phyloP scores from a whole-genome alignment of 192 early-diverging fungal species.

The Coemansia sp. region DNA sequence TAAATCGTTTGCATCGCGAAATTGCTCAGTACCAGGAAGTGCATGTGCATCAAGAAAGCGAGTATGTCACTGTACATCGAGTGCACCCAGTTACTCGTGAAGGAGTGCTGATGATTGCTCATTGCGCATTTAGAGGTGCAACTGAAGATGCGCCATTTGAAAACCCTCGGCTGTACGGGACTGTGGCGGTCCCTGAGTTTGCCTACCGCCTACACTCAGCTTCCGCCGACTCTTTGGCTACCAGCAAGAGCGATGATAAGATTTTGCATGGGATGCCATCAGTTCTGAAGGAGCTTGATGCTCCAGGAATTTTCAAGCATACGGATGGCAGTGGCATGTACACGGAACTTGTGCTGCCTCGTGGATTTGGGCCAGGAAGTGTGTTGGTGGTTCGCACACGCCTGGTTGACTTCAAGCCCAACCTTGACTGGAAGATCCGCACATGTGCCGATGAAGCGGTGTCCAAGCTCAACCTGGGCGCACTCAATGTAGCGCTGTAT shows the following conservation, averaged over 20 bases:
- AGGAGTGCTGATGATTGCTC: conserved; percentile 88
- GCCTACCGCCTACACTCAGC: conserved; percentile 58
- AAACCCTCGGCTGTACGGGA: conserved; percentile 62
- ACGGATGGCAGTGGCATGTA: conserved; percentile 58
- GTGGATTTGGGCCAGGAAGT: conserved; percentile 81
- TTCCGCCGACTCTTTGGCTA: conserved; percentile 27
- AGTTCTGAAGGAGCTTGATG: conserved; percentile 52
- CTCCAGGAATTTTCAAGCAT: conserved; percentile 49
- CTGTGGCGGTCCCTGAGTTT: conserved; percentile 56
- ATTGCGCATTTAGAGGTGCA: conserved; percentile 73
- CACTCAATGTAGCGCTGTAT: conserved; percentile 86
- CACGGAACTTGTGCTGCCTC: conserved; percentile 61
- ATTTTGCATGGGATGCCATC: conserved; percentile 61
- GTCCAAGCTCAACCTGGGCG: conserved; percentile 56
- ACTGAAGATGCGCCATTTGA: conserved; percentile 38
- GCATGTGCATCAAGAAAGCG: conserved; percentile 94
- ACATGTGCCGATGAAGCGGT: conserved; percentile 67
- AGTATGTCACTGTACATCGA: conserved; percentile 91
- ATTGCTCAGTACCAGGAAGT: conserved; percentile 86
- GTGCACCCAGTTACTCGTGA: conserved; percentile 86
- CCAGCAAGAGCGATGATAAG: conserved; percentile 35
- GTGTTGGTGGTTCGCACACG: conserved; percentile 67
- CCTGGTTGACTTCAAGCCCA: conserved; percentile 56
- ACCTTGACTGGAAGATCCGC: conserved; percentile 59
- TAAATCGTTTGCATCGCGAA: conserved; percentile 77